Evolutionary conservation across 2,329 filamentous ascomycete genomes (phyloP), one percentile per base, ranked within the genome.

Genomic region (Paracoccidioides lutzii): DNA sequence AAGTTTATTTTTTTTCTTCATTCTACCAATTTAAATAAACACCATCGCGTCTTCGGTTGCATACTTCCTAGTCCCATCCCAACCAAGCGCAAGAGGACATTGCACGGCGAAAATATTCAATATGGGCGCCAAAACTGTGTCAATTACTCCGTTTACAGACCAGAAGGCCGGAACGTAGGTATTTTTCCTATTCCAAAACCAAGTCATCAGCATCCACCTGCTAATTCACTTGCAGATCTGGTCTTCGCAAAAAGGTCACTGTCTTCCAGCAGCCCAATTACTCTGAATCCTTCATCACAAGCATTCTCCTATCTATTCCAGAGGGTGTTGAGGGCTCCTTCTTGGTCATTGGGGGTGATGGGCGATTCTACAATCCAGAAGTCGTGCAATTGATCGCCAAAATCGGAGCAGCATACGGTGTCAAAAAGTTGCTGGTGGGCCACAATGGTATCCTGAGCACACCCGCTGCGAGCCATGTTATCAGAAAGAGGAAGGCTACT

Each of bases 91-190:
- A 30, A 7, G 10, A 3, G 14, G 35, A 12, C 49, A 52, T 52
- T 52, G 35, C n/a, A 28, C 52, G 45, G 32, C 32, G 8, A 43
- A 37, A 14, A 42, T 28, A 55, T 58, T 61, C 69, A 79, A 61
- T 67, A 93, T 95, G 89, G 81, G 77, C 70, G 75, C 84, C 73
- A 81, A 88, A 74, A 88, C 85, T 55, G 87, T 96, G 67, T 81
- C 86, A 64, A 83, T 95, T 73, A 83, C 83, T 72, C 82, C 90
- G 58, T 96, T 93, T 75, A 80, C 85, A 61, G 93, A 97, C 81
- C 93, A 98, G 81, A 98, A 98, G 81, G 90, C 91, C 62, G 91
- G 91, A 81, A 97, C 91, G 91, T 96, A 83, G 75, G 91, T 90
- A 37, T 40, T 55, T 38, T 44, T 38, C 42, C 52, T 51, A 52